These are phyloP conservation scores for Malania oleifera DNA, from an alignment of 164 flowering plant species.

Conservation along the genomic window DNA sequence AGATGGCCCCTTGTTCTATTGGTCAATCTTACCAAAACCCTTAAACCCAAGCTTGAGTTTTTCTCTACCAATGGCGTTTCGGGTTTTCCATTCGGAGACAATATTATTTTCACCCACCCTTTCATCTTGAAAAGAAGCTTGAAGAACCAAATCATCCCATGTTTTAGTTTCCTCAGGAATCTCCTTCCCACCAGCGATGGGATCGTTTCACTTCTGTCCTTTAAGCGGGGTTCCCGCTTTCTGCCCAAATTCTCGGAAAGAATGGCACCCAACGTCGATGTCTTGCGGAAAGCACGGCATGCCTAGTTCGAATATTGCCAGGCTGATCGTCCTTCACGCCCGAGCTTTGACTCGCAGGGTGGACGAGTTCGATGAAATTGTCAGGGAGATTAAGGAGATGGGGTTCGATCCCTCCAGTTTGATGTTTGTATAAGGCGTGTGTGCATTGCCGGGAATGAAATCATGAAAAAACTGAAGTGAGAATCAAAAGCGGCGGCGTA, in stretches of 20 bases:
- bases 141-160: background rate
- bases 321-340: background rate
- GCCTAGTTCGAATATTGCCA: background rate
- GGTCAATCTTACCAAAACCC: constrained; percentile 1
- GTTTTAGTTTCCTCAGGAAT: background rate
- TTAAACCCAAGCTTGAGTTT: constrained; percentile 5
- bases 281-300: background rate
- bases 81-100: too few species aligned
- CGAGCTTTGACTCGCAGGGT: background rate
- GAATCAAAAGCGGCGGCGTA: constrained; percentile 1
- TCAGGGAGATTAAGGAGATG: background rate
- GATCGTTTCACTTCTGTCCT: background rate
- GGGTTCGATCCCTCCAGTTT: background rate
- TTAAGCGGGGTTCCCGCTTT: constrained; percentile 6
- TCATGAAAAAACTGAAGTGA: background rate
- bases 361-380: background rate
- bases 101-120: constrained; percentile 2
- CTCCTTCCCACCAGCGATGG: background rate
- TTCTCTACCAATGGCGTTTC: too few species aligned
- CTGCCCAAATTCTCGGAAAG: background rate
- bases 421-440: background rate
- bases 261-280: background rate
- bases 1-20: background rate
- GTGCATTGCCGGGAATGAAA: background rate
- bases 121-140: background rate